These are phyloP conservation scores for Cyclanthera cordifolia DNA, from an alignment of 306 rosid genomes.

Conservation along the genomic window DNA sequence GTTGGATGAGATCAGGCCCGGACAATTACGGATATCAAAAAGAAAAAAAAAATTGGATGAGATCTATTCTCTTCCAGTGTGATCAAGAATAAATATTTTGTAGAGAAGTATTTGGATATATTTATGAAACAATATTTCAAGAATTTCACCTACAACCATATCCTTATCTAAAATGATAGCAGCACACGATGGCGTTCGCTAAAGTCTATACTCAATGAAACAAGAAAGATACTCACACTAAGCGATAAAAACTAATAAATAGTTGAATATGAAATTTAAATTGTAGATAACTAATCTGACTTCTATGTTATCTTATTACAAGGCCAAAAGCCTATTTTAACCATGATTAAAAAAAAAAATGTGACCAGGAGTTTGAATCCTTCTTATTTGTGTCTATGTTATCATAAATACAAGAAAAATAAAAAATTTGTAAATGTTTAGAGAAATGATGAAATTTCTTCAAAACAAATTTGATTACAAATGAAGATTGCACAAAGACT, in stretches of 20 bases:
- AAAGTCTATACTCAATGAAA: slow-evolving; percentile 1
- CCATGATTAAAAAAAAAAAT: no score
- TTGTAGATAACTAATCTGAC: not conserved
- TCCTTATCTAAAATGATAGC: not conserved
- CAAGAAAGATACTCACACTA: not conserved
- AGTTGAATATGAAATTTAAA: not conserved
- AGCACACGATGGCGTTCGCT: not conserved
- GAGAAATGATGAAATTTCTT: not conserved
- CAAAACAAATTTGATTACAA: not conserved
- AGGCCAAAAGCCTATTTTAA: no score
- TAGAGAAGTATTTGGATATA: not conserved
- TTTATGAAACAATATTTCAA: not conserved
- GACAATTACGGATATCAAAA: no score
- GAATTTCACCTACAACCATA: not conserved
- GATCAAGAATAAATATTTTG: slow-evolving; percentile 1
- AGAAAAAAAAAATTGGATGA: no score
- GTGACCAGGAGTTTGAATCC: no score
- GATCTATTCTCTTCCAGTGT: not conserved
- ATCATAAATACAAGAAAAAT: not conserved
- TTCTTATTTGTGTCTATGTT: no score
- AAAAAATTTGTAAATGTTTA: not conserved
- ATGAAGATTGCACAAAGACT: not conserved
- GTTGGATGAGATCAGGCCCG: not conserved
- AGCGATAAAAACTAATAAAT: not conserved
- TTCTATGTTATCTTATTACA: not conserved